These are phyloP conservation scores for Kluyveromyces lactis DNA, from an alignment of 805 yeast species.

Conservation along the genomic window DNA sequence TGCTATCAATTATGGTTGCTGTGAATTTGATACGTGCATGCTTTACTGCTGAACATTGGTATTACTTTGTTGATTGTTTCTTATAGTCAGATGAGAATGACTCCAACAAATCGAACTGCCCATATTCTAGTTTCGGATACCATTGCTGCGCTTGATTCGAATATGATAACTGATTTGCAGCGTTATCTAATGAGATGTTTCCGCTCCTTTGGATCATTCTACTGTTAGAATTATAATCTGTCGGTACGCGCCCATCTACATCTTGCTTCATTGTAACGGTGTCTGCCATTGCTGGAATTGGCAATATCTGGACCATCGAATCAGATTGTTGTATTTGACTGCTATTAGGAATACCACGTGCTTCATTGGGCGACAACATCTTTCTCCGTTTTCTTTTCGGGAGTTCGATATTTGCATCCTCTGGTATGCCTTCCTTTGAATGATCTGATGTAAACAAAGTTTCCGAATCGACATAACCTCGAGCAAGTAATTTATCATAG, in stretches of 20 bases:
- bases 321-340: no score
- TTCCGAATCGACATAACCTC: conserved; percentile 2
- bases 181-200: not conserved
- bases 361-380: not conserved
- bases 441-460: conserved; percentile 3
- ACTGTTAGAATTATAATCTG: no score
- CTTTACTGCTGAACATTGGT: no score
- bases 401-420: not conserved
- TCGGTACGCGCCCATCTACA: no score
- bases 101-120: not conserved
- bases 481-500: not conserved
- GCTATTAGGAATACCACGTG: no score
- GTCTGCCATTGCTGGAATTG: no score
- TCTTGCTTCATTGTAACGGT: no score
- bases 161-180: not conserved
- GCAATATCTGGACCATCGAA: no score
- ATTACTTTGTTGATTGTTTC: not conserved
- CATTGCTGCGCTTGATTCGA: not conserved
- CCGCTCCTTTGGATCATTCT: no score
- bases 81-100: not conserved
- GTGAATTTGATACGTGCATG: no score
- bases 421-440: conserved; percentile 4
- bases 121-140: not conserved
- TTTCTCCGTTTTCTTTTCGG: conserved; percentile 1
- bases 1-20: no score